These are phyloP conservation scores for Conoideocrella luteorostrata DNA, from an alignment of 2,329 filamentous ascomycete genomes.

Conservation along the genomic window DNA sequence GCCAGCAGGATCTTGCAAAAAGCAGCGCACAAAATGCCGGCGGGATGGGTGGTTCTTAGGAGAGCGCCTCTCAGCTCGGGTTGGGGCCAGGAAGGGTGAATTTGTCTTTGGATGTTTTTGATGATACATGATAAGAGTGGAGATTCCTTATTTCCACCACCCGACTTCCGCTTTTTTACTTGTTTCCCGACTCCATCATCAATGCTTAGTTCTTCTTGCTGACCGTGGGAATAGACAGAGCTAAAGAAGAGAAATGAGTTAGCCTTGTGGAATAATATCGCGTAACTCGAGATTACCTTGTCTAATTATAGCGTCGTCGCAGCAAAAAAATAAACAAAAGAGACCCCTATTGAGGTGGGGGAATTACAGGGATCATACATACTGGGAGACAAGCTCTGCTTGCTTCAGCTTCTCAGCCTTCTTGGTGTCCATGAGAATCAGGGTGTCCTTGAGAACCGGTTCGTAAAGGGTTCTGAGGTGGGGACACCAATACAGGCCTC, in stretches of 20 bases:
- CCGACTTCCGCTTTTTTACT: conserved; percentile 11
- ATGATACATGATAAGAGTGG: no score
- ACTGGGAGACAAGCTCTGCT: conserved; percentile 96
- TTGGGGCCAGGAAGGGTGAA: no score
- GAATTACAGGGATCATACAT: conserved; percentile 37
- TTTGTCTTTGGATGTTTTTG: no score
- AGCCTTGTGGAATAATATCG: neutral
- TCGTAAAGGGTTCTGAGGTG: conserved; percentile 33
- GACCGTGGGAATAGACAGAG: conserved; percentile 47
- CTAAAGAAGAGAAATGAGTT: conserved; percentile 22
- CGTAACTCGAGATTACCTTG: neutral
- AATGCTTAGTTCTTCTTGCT: conserved; percentile 48
- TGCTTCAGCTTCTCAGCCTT: conserved; percentile 99
- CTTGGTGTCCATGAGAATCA: conserved; percentile 96
- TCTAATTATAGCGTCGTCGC: no score
- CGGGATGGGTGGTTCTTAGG: no score
- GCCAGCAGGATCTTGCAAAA: no score
- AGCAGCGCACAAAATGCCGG: no score
- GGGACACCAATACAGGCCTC: conserved; percentile 37
- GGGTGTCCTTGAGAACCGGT: conserved; percentile 90
- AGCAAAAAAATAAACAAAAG: neutral
- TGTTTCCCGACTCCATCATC: conserved; percentile 18
- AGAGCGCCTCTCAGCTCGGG: no score
- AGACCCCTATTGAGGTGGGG: conserved; percentile 1
- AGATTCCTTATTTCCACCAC: conserved; percentile 24